Percentiles rank a stretch among this genome's conserved stretches.
Conservation (phyloP, 2,329 filamentous ascomycete genomes). For the Pseudogymnoascus sp. region DNA sequence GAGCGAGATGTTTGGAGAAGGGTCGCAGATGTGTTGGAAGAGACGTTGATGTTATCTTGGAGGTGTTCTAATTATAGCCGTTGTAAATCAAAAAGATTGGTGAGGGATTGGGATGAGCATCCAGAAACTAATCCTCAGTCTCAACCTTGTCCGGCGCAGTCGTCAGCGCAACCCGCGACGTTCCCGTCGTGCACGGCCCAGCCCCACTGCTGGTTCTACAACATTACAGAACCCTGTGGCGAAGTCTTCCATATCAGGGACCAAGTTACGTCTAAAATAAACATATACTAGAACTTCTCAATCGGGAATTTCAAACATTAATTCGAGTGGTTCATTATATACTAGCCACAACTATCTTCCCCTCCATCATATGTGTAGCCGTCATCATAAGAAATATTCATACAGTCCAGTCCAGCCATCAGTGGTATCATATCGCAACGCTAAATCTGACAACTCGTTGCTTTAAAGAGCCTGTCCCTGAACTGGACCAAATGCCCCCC, state of each 20-base stretch:
- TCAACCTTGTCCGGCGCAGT: neutral
- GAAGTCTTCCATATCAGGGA: neutral
- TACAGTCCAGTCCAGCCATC: conserved; percentile 8
- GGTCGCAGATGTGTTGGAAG: neutral
- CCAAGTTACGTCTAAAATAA: neutral
- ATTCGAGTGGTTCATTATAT: conserved; percentile 6
- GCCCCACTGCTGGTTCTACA: neutral
- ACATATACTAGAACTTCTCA: neutral
- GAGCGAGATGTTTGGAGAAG: neutral
- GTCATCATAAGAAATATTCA: conserved; percentile 2
- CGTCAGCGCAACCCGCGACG: neutral
- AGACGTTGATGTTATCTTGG: neutral
- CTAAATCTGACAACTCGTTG: conserved; percentile 8
- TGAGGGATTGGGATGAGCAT: neutral
- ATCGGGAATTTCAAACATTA: neutral
- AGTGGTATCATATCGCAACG: conserved; percentile 7
- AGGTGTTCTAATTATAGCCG: neutral
- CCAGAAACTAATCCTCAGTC: conserved; percentile 1
- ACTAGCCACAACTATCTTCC: neutral
- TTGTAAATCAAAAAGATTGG: neutral
- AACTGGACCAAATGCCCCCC: conserved; percentile 4
- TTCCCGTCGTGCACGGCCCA: neutral
- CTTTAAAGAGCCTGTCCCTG: neutral
- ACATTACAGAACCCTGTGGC: neutral
- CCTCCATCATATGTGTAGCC: conserved; percentile 3